phyloP scores from a whole-genome alignment of 2,329 filamentous ascomycete genomes.

The Fusarium pininemorale region DNA sequence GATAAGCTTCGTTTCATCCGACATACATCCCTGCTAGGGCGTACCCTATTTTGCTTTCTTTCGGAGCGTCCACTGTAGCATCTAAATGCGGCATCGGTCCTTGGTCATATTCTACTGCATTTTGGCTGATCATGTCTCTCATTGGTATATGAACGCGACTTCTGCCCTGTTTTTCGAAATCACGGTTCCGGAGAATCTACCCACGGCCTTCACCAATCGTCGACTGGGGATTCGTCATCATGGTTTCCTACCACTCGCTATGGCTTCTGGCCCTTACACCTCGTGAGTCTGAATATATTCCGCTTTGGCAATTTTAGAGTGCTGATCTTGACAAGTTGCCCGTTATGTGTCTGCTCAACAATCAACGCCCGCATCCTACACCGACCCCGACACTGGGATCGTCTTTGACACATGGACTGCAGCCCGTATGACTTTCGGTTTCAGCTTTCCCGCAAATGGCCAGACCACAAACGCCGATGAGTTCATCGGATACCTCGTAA shows the following conservation, averaged over 20 bases:
- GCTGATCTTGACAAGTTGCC: background rate
- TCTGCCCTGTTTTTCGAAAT: background rate
- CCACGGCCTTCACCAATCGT: background rate
- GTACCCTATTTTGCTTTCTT: background rate
- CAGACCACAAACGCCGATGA: constrained; percentile 9
- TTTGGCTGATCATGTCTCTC: background rate
- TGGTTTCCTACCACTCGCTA: background rate
- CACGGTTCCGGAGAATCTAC: background rate
- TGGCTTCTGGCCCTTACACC: background rate
- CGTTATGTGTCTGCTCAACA: constrained; percentile 11
- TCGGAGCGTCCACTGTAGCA: background rate
- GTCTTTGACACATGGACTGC: constrained; percentile 6
- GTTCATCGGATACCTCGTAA: constrained; percentile 11
- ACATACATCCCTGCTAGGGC: background rate
- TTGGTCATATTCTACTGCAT: no score
- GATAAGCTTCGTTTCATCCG: background rate
- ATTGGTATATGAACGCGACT: background rate
- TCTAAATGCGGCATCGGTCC: background rate
- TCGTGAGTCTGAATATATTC: background rate
- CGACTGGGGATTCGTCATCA: background rate
- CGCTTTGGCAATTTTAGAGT: background rate
- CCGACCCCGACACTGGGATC: background rate
- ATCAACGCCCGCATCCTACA: background rate
- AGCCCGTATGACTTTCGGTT: constrained; percentile 2
- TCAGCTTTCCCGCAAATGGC: background rate